A percentile compares a stretch with the other conserved stretches of the same genome.
These are phyloP conservation scores for Bipolaris victoriae DNA, from an alignment of 2,329 filamentous ascomycete species.

Conservation along the genomic window DNA sequence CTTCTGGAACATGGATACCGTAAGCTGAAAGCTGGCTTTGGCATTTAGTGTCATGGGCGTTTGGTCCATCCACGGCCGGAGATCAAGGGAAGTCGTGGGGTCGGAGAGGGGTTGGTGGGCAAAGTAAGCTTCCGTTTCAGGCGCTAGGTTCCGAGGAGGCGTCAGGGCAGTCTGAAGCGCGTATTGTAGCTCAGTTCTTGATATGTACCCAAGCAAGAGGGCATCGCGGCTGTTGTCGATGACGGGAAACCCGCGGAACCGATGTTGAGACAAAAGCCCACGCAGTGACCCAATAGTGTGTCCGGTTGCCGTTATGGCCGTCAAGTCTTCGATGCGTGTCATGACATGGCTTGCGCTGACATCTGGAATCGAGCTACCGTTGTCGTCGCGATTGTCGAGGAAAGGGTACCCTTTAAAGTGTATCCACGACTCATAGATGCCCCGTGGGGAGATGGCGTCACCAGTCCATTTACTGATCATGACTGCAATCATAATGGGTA, in stretches of 20 bases:
- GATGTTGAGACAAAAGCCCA: conserved; percentile 72
- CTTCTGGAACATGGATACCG: conserved; percentile 91
- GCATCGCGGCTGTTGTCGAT: conserved; percentile 79
- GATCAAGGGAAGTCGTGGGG: conserved; percentile 77
- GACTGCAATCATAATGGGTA: conserved; percentile 98
- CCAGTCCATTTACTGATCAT: conserved; percentile 99
- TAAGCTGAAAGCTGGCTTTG: conserved; percentile 78
- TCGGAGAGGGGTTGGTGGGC: conserved; percentile 78
- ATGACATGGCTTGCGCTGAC: conserved; percentile 87
- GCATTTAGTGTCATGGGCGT: conserved; percentile 90
- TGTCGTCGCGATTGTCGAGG: conserved; percentile 84
- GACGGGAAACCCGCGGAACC: conserved; percentile 90
- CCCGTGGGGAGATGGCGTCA: conserved; percentile 87
- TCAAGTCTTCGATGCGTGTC: conserved; percentile 89
- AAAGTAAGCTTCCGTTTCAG: conserved; percentile 82
- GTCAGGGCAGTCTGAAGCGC: conserved; percentile 71
- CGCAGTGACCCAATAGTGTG: conserved; percentile 82
- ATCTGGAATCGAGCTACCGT: conserved; percentile 70
- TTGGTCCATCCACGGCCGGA: conserved; percentile 98
- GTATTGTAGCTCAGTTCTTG: conserved; percentile 84
- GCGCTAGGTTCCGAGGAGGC: conserved; percentile 64
- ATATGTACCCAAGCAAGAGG: conserved; percentile 89
- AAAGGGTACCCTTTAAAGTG: conserved; percentile 95
- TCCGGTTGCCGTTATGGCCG: conserved; percentile 83
- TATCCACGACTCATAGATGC: conserved; percentile 99